A percentile compares a stretch with the other conserved stretches of the same genome.
phyloP scores from a whole-genome alignment of 805 yeast species.

The Babjeviella inositovora region DNA sequence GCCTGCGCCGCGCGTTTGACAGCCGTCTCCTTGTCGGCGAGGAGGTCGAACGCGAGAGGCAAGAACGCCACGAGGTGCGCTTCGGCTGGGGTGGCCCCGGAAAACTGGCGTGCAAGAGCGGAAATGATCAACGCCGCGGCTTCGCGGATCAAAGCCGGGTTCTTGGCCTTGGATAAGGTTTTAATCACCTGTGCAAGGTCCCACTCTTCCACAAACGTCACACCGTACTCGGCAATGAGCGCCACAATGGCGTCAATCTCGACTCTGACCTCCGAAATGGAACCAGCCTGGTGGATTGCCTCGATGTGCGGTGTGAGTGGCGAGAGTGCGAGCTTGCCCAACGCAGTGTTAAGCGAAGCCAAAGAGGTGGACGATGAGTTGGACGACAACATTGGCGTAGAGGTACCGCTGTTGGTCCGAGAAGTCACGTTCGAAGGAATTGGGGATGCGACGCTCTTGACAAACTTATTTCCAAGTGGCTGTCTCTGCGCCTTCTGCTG shows the following conservation, averaged over 20 bases:
- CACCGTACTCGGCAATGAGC: conserved; percentile 25
- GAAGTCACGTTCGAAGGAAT: conserved; percentile 11
- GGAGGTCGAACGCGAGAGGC: conserved; percentile 47
- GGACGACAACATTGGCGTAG: conserved; percentile 16
- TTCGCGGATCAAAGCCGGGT: conserved; percentile 62
- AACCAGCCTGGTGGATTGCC: conserved; percentile 30
- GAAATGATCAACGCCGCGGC: conserved; percentile 49
- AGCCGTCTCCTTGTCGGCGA: conserved; percentile 76
- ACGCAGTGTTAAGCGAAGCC: conserved; percentile 54
- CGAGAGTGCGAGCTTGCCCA: conserved; percentile 43
- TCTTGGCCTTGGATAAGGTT: conserved; percentile 60
- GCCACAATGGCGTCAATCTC: conserved; percentile 39
- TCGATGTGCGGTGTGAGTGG: conserved; percentile 51
- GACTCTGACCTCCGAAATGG: conserved; percentile 35
- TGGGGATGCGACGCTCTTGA: conserved; percentile 2
- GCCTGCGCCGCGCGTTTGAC: conserved; percentile 79
- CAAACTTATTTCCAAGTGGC: conserved; percentile 2
- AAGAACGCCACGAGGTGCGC: conserved; percentile 54
- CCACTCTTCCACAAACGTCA: conserved; percentile 42
- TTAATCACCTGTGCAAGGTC: conserved; percentile 43
- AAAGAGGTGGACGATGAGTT: conserved; percentile 54
- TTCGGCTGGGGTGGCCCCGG: conserved; percentile 60
- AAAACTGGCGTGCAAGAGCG: conserved; percentile 41
- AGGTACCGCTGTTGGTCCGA: conserved; percentile 16
- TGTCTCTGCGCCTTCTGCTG: conserved; percentile 21